Percentiles rank a stretch among this genome's conserved stretches.
Conservation (phyloP, 2,329 filamentous ascomycete species). For the Cercospora brassicicola region DNA sequence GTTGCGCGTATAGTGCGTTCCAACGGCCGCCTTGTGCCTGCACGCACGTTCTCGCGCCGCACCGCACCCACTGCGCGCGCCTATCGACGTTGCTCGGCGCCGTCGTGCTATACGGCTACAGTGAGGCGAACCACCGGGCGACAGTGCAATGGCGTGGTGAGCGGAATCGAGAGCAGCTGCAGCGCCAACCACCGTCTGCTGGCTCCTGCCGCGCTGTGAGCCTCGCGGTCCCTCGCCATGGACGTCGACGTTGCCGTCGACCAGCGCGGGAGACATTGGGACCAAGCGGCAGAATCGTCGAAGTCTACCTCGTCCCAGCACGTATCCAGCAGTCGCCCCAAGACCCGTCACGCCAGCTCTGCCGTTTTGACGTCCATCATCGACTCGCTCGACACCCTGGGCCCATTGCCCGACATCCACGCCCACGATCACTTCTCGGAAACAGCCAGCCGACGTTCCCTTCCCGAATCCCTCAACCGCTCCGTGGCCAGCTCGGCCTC, state of each 20-base stretch:
- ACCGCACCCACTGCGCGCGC: neutral
- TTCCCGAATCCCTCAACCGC: constrained; percentile 26
- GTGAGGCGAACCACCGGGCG: neutral
- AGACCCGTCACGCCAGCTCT: constrained; percentile 55
- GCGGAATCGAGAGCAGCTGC: neutral
- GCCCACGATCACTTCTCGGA: constrained; percentile 27
- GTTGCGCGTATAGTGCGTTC: neutral
- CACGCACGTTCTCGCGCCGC: neutral
- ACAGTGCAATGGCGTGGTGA: neutral
- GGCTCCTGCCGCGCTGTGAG: neutral
- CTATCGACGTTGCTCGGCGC: neutral
- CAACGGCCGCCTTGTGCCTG: neutral
- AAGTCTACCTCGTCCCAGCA: constrained; percentile 10
- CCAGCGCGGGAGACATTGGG: neutral
- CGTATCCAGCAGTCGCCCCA: constrained; percentile 35
- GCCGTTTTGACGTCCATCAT: constrained; percentile 68
- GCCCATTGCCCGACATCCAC: constrained; percentile 27
- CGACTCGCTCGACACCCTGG: constrained; percentile 54
- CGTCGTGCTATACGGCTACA: neutral
- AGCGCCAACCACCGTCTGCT: neutral
- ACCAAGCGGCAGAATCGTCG: neutral
- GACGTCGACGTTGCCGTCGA: constrained; percentile 13
- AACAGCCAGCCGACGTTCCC: constrained; percentile 25
- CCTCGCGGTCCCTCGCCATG: neutral
- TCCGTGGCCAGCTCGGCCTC: constrained; percentile 30